Evolutionary conservation across 225 moss, liverwort and hornwort species (phyloP), one percentile per base, ranked within the genome.

Genomic region (Marchantia paleacea): DNA sequence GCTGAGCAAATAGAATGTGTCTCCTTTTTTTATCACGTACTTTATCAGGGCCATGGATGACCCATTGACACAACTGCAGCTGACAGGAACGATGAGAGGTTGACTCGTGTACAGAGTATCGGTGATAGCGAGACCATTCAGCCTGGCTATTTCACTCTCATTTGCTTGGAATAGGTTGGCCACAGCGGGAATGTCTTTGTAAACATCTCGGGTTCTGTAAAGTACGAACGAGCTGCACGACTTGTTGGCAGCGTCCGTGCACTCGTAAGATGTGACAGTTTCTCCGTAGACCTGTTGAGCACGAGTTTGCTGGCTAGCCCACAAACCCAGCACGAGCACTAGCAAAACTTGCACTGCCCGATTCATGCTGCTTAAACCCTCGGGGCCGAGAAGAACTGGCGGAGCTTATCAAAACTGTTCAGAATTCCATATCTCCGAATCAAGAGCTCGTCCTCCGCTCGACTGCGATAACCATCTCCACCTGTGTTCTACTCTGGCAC

Each of bases 1-100:
- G 10, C 80, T 85, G 8, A 96, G 67, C 10, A 81, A 13, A 78
- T 80, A 92, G 70, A 87, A 96, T 0, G 84, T 92, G 88, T 96
- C 91, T 0, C 85, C 88, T 0, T 2, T 0, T 29, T 77, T 81
- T 66, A 97, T 92, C 10, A 48, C 88, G 81, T 91, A 92, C 3
- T 86, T 74, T 47, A 94, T 84, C 50, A 49, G 77, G 31, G 86
- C 83, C 65, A 81, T 87, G 61, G 86, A 91, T 0, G 78, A 80
- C 12, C 19, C 55, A 72, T 87, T 83, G 57, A 12, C 12, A 68
- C 94, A 96, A 24, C 72, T 47, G 75, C 96, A 96, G 15, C 77
- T 61, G 20, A 92, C 70, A 4, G 90, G 92, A n/a, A 94, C 55
- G 55, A 90, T 77, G 0, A 96, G 58, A 52, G 75, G 81, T 55